Base-by-base conservation (phyloP, 768 basidiomycete species). In the Tricholoma saponaceum region DNA sequence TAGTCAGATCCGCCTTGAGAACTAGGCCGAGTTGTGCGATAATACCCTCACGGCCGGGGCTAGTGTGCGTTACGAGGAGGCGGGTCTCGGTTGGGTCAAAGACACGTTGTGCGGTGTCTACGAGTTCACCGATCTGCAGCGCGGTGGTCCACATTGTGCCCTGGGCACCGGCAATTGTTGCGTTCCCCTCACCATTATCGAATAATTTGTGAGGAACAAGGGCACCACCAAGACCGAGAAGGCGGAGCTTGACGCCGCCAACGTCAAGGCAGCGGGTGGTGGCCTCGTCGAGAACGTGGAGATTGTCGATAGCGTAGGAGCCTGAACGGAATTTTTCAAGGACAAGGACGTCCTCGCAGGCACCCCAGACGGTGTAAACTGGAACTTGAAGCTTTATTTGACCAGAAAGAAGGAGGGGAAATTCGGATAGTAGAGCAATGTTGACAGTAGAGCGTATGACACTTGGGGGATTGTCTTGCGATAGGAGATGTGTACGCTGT, bases 141-240 rank as follows among this genome's bases (percentile, higher is more conserved):
- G 93, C 91, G 0, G 96, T 98, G 0, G 93, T 92, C 97, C 97
- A 99, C 88, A 98, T 96, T 18, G 95, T 98, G 28, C 97, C 97
- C 66, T 93, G 90, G 1, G 95, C 97, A 33, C 97, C 97, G 0
- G 97, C 96, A 61, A 99, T 97, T n/a, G 96, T 98, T 10, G 93
- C 95, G 46, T 77, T 85, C 3, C 95, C 96, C 50, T 96, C 92
- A 0, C 96, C 92, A 61, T 94, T 94, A 74, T 93, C 90, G 65
- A 95, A 94, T 79, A 94, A 83, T 72, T 98, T 98, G 79, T 98
- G 95, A 41, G 87, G 85, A 5, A 97, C 94, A 41, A 98, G 83
- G 2, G 95, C 95, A 54, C 97, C 97, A 8, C 97, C 97, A 25
- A 99, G 80, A 39, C 96, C 97, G n/a, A 99, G 85, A 41, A 99